These are phyloP conservation scores for Ceriops tagal DNA, from an alignment of 345 rosid species.

Conservation along the genomic window DNA sequence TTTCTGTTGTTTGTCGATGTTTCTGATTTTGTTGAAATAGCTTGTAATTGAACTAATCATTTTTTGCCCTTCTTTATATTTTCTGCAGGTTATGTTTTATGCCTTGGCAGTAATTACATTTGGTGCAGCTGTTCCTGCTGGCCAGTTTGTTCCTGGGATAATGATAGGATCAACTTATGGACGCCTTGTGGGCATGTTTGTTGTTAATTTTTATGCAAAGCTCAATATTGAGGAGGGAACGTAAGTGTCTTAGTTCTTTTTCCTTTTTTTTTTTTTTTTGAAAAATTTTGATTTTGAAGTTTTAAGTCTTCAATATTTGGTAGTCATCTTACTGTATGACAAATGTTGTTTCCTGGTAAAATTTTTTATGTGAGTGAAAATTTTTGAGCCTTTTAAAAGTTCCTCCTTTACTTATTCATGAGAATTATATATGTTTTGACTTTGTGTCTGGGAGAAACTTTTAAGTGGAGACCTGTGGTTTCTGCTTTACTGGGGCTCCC, in stretches of 20 bases:
- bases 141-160: conserved; percentile 99
- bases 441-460: too few species aligned
- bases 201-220: conserved; percentile 82
- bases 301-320: too few species aligned
- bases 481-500: too few species aligned
- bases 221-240: conserved; percentile 99
- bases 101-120: conserved; percentile 89
- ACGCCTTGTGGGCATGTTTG: conserved; percentile 97
- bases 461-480: too few species aligned
- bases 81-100: conserved; percentile 87
- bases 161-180: conserved; percentile 99
- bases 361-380: too few species aligned
- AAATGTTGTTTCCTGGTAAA: too few species aligned
- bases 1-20: background rate
- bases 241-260: conserved; percentile 45
- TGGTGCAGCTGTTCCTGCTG: conserved; percentile 99
- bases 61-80: conserved; percentile 10
- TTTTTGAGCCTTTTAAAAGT: too few species aligned
- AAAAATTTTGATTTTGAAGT: background rate
- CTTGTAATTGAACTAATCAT: conserved; percentile 1
- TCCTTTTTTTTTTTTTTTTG: background rate
- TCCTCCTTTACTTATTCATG: too few species aligned
- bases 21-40: background rate
- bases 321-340: too few species aligned
- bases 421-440: too few species aligned